These are phyloP conservation scores for Sporisorium reilianum DNA, from an alignment of 1,284 basidiomycete genomes.

Conservation along the genomic window DNA sequence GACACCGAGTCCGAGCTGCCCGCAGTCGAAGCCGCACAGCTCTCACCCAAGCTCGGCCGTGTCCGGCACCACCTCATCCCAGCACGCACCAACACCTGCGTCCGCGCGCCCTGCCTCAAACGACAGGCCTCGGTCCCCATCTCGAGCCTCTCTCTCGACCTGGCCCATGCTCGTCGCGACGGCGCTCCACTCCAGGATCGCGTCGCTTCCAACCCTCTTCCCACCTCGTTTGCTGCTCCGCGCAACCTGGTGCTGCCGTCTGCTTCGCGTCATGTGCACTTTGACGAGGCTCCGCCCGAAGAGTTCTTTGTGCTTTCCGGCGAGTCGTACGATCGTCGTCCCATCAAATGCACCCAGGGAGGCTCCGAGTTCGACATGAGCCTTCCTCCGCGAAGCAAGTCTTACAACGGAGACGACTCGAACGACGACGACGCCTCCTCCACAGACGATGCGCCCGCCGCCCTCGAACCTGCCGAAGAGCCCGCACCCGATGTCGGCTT, in stretches of 20 bases:
- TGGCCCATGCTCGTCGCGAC: slow-evolving; percentile 22
- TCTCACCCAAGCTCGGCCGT: slow-evolving; percentile 41
- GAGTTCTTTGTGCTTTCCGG: slow-evolving; percentile 51
- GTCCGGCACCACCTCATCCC: slow-evolving; percentile 53
- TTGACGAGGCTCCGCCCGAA: slow-evolving; percentile 54
- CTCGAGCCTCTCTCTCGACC: slow-evolving; percentile 19
- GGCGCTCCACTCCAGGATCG: slow-evolving; percentile 25
- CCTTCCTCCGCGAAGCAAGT: slow-evolving; percentile 43
- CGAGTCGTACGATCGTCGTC: slow-evolving; percentile 54
- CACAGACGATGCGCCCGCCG: slow-evolving; percentile 8
- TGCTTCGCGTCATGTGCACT: slow-evolving; percentile 50
- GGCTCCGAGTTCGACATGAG: slow-evolving; percentile 60
- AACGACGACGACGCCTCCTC: slow-evolving; percentile 41
- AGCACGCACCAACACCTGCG: slow-evolving; percentile 42
- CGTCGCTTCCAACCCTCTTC: slow-evolving; percentile 32
- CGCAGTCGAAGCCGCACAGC: slow-evolving; percentile 32
- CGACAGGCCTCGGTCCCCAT: slow-evolving; percentile 37
- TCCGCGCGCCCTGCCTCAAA: slow-evolving; percentile 53
- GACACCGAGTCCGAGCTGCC: slow-evolving; percentile 36
- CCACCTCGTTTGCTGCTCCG: slow-evolving; percentile 33
- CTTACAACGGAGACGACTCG: slow-evolving; percentile 42
- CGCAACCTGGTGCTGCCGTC: slow-evolving; percentile 24
- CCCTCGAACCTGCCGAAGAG: slow-evolving; percentile 32
- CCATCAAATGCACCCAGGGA: slow-evolving; percentile 60
- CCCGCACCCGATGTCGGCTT: slow-evolving; percentile 43